Percentiles rank a stretch among this genome's conserved stretches.
phyloP scores from a whole-genome alignment of 805 yeast species.

The Saccharomycopsis selenospora region DNA sequence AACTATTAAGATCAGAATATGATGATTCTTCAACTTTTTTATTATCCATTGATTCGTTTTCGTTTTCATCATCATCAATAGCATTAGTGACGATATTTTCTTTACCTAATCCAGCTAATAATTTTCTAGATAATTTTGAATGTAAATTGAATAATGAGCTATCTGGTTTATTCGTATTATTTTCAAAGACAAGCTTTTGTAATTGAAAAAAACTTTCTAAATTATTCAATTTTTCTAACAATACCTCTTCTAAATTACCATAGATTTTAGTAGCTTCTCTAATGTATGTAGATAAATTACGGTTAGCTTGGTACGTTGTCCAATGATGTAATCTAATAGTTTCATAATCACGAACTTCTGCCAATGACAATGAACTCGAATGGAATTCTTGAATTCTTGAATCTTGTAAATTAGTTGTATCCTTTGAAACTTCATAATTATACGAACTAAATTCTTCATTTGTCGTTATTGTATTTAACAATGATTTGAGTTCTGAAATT shows the following conservation, averaged over 20 bases:
- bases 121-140: conserved; percentile 1
- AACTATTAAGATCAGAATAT: too few species aligned
- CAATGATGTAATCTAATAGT: conserved; percentile 7
- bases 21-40: too few species aligned
- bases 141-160: not conserved
- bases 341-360: conserved; percentile 15
- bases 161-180: not conserved
- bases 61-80: not conserved
- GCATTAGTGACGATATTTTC: not conserved
- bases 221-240: conserved; percentile 13
- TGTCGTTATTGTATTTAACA: too few species aligned
- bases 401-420: too few species aligned
- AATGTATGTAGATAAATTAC: conserved; percentile 3
- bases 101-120: conserved; percentile 1
- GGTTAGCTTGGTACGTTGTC: conserved; percentile 3
- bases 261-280: conserved; percentile 1
- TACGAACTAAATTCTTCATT: too few species aligned
- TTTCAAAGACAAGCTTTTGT: conserved; percentile 11
- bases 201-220: conserved; percentile 16
- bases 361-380: too few species aligned
- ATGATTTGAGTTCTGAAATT: too few species aligned
- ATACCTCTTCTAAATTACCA: conserved; percentile 3
- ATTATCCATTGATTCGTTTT: not conserved
- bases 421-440: too few species aligned
- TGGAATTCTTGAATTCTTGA: too few species aligned